Conservation (phyloP, 2,329 filamentous ascomycete genomes). For the Paraconiothyrium sp. region DNA sequence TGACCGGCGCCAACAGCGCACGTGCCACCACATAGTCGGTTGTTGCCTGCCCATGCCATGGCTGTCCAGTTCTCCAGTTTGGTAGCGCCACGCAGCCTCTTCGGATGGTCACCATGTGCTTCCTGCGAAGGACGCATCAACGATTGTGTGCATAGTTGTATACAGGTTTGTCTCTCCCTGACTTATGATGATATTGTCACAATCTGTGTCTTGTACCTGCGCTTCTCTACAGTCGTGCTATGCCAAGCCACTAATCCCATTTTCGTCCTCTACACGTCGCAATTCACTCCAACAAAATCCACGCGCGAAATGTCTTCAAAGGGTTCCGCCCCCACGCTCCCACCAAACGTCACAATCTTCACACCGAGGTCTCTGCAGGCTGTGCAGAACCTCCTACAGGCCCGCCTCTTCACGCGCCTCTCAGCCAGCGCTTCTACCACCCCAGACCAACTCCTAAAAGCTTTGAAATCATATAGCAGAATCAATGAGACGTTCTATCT, state of each 20-base stretch:
- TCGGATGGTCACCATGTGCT: background rate
- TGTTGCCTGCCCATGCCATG: background rate
- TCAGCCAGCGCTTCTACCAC: background rate
- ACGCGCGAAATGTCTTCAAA: background rate
- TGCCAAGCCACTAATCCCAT: constrained; percentile 6
- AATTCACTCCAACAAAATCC: background rate
- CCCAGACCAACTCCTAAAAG: background rate
- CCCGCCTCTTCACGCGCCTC: constrained; percentile 11
- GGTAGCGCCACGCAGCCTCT: background rate
- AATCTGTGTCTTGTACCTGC: background rate
- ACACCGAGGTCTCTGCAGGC: background rate
- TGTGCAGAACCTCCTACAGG: background rate
- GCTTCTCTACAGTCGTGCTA: background rate
- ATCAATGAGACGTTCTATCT: constrained; percentile 1
- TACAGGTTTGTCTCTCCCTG: background rate
- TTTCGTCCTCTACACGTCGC: background rate
- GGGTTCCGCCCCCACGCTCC: background rate
- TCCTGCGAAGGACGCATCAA: too few species aligned
- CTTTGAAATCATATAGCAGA: background rate
- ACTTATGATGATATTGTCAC: background rate
- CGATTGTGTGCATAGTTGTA: background rate
- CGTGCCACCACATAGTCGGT: background rate
- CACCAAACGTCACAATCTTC: constrained; percentile 11
- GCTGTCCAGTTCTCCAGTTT: background rate
- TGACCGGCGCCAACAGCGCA: background rate